A percentile compares a stretch with the other conserved stretches of the same genome.
phyloP scores from a whole-genome alignment of 805 yeast species.

The Blastobotrys attinorum region DNA sequence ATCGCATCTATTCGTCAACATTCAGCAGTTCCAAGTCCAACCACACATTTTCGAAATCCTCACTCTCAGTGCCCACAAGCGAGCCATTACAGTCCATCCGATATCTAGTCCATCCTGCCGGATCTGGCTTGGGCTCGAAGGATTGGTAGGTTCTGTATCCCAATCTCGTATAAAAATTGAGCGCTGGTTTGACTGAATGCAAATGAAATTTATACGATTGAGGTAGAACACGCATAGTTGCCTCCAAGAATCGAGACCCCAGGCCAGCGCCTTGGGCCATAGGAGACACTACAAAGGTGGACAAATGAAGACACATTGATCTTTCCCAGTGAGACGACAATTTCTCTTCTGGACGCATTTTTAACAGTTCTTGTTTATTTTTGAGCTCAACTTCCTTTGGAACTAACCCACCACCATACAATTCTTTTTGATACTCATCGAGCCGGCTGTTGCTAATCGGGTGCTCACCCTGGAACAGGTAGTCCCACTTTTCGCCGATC shows the following conservation, averaged over 20 bases:
- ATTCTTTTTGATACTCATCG: background rate
- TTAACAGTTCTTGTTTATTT: background rate
- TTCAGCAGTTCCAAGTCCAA: no score
- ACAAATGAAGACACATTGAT: background rate
- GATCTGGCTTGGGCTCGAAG: background rate
- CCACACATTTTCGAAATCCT: no score
- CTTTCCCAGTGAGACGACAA: background rate
- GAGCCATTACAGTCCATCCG: no score
- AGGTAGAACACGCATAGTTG: background rate
- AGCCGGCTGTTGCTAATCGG: background rate
- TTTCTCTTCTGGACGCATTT: background rate
- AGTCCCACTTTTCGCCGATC: constrained; percentile 1
- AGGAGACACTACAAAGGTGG: background rate
- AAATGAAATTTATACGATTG: no score
- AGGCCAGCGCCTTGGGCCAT: background rate
- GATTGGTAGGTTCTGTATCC: no score
- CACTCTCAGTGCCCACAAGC: no score
- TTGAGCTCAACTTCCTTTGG: background rate
- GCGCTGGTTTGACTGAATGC: no score
- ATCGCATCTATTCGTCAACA: no score
- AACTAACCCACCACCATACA: background rate
- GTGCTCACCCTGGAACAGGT: background rate
- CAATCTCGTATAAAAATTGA: no score
- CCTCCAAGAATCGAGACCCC: background rate
- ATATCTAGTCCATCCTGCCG: background rate